Conservation (phyloP, 495 filamentous ascomycete species). For the Talaromyces thailandensis region DNA sequence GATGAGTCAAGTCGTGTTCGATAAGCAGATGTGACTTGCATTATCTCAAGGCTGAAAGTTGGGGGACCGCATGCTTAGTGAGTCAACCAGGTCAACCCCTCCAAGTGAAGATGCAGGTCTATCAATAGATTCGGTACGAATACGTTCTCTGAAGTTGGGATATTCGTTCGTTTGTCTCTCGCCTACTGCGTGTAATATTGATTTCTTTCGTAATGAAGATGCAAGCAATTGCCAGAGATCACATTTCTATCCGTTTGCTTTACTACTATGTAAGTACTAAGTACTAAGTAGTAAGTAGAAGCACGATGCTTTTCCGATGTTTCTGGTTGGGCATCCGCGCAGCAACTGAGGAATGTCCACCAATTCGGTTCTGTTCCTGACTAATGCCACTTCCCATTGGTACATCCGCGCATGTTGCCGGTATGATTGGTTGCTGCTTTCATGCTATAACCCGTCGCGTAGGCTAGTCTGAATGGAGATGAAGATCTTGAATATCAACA, state of each 20-base stretch:
- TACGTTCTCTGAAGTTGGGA: neutral
- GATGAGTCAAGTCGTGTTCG: neutral
- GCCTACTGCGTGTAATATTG: neutral
- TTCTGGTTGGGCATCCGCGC: neutral
- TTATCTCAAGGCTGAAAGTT: neutral
- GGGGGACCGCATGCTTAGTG: neutral
- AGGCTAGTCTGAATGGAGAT: neutral
- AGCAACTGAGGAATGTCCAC: neutral
- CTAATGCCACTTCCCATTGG: slow-evolving; percentile 4
- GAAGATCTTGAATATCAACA: neutral
- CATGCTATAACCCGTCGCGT: neutral
- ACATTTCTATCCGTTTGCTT: neutral
- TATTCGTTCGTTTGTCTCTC: neutral
- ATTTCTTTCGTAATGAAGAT: neutral
- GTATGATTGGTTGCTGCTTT: neutral
- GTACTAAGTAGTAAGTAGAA: too few relatives aligned
- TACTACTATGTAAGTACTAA: too few relatives aligned
- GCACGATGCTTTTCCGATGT: neutral
- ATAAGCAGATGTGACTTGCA: neutral
- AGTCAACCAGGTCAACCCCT: neutral
- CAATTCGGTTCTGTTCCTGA: slow-evolving; percentile 3
- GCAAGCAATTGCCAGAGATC: neutral
- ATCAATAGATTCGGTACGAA: too few relatives aligned
- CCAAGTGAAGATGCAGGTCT: neutral
- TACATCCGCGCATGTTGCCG: neutral